phyloP scores from a whole-genome alignment of 2,329 filamentous ascomycete genomes.

The Trichoderma guizhouense region DNA sequence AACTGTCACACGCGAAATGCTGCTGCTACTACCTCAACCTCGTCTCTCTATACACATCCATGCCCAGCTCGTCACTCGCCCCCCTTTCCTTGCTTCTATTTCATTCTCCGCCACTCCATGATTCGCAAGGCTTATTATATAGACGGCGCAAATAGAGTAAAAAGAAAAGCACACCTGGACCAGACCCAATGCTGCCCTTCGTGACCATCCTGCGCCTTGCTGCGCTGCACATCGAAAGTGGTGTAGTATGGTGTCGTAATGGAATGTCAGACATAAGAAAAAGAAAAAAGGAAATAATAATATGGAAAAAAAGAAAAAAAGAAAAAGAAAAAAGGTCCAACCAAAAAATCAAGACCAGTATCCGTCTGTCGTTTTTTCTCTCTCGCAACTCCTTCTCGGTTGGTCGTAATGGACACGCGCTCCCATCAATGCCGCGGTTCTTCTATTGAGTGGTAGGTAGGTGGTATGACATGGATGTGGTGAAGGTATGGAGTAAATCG shows the following conservation, averaged over 20 bases:
- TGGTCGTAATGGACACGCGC: constrained; percentile 24
- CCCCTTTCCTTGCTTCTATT: not conserved
- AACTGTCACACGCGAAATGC: constrained; percentile 2
- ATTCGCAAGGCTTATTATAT: constrained; percentile 25
- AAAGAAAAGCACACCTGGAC: constrained; percentile 29
- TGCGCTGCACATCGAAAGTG: constrained; percentile 38
- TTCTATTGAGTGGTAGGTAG: constrained; percentile 27
- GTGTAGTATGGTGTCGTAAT: constrained; percentile 35
- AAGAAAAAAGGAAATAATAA: constrained; percentile 18
- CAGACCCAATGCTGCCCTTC: constrained; percentile 38
- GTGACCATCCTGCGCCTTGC: constrained; percentile 38
- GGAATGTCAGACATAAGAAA: constrained; percentile 34
- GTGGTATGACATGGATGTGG: constrained; percentile 20
- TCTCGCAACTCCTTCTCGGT: constrained; percentile 20
- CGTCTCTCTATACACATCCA: constrained; percentile 10
- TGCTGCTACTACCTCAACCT: constrained; percentile 3
- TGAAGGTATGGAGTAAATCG: constrained; percentile 9
- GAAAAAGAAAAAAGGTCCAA: constrained; percentile 18
- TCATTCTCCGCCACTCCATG: constrained; percentile 10
- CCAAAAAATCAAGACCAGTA: constrained; percentile 25
- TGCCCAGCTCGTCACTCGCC: not conserved
- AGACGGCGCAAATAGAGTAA: constrained; percentile 21
- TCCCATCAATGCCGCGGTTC: constrained; percentile 21
- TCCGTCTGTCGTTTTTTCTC: constrained; percentile 20
- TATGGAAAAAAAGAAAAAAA: constrained; percentile 14